phyloP scores from a whole-genome alignment of 331 rosid genomes.

The Acacia pycnantha region DNA sequence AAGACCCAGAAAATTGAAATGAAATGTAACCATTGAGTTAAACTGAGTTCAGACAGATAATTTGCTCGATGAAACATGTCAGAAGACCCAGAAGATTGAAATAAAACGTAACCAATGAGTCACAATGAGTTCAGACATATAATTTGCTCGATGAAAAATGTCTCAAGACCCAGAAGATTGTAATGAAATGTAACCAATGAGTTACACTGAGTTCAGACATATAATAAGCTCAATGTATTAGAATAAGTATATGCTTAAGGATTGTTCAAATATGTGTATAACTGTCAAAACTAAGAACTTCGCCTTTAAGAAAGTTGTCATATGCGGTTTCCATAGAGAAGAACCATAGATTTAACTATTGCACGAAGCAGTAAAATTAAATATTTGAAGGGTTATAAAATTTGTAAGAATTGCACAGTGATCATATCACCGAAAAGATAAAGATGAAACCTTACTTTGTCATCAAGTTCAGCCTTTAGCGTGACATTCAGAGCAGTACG shows the following conservation, averaged over 20 bases:
- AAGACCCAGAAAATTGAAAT: too few species aligned
- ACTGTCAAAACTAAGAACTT: neutral
- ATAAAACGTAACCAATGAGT: too few species aligned
- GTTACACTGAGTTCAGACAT: neutral
- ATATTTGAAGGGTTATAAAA: neutral
- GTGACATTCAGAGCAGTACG: neutral
- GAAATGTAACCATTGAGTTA: too few species aligned
- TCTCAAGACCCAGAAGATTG: neutral
- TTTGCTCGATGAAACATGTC: too few species aligned
- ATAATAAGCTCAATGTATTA: neutral
- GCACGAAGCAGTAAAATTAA: neutral
- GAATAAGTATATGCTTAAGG: neutral
- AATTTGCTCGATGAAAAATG: neutral
- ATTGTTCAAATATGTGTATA: neutral
- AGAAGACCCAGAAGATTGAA: too few species aligned
- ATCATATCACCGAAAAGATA: constrained; percentile 3
- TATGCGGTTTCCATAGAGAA: neutral
- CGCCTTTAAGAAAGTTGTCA: neutral
- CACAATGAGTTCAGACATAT: neutral
- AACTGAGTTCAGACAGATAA: too few species aligned
- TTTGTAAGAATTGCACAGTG: neutral
- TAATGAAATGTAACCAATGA: neutral
- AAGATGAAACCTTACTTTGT: constrained; percentile 14
- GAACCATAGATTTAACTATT: neutral
- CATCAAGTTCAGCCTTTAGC: neutral